Conservation (phyloP, 768 basidiomycete species). For the Tylopilus vinaceipallidus region DNA sequence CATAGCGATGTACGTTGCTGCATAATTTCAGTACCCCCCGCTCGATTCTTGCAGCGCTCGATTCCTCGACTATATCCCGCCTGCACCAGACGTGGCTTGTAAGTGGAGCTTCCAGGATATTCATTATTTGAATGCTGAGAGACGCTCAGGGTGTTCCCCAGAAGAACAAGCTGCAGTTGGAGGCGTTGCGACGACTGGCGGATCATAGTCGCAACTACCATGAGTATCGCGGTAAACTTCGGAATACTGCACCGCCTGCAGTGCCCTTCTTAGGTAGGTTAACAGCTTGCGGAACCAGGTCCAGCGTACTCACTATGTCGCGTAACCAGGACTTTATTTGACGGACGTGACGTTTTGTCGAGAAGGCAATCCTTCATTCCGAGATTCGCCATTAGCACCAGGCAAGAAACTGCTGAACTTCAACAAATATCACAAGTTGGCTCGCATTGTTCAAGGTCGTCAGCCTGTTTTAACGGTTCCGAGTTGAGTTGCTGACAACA, state of each 20-base stretch:
- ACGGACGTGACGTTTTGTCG: slow-evolving; percentile 95
- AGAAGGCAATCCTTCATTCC: slow-evolving; percentile 87
- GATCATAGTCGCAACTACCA: slow-evolving; percentile 90
- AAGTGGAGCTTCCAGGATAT: slow-evolving; percentile 31
- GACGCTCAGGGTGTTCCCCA: slow-evolving; percentile 69
- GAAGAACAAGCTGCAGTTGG: slow-evolving; percentile 80
- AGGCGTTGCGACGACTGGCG: slow-evolving; percentile 77
- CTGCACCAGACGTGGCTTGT: slow-evolving; percentile 93
- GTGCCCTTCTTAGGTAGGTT: slow-evolving; percentile 87
- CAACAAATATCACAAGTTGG: slow-evolving; percentile 92
- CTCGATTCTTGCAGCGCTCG: slow-evolving; percentile 90
- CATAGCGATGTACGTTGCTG: slow-evolving; percentile 77
- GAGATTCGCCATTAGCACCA: slow-evolving; percentile 73
- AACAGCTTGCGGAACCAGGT: not conserved
- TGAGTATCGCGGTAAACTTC: slow-evolving; percentile 85
- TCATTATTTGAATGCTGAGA: slow-evolving; percentile 6
- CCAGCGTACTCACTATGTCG: slow-evolving; percentile 8
- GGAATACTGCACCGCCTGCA: slow-evolving; percentile 87
- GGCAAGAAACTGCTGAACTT: slow-evolving; percentile 88
- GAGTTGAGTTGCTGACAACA: slow-evolving; percentile 2
- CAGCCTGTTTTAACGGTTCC: not conserved
- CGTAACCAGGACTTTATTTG: slow-evolving; percentile 66
- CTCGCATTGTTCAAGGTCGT: slow-evolving; percentile 77
- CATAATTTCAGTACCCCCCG: slow-evolving; percentile 92
- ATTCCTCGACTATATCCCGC: slow-evolving; percentile 92